phyloP scores from a whole-genome alignment of 306 rosid species.

The Trifolium fragiferum region DNA sequence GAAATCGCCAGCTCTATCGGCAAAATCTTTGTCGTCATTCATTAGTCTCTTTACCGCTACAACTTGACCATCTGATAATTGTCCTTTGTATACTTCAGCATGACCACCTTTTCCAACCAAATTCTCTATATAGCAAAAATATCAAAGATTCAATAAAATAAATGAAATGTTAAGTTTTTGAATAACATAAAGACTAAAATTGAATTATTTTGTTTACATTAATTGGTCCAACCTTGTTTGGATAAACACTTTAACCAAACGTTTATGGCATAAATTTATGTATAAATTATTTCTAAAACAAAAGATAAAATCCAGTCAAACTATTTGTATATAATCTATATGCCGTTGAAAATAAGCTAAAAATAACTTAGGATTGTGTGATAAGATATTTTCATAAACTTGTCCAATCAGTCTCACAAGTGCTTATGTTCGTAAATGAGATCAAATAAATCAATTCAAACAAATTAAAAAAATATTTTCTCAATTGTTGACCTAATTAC shows the following conservation, averaged over 20 bases:
- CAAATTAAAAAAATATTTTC: not conserved
- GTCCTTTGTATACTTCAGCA: conserved; percentile 90
- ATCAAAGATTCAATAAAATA: conserved; percentile 1
- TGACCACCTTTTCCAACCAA: conserved; percentile 94
- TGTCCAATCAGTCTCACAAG: too few relatives aligned
- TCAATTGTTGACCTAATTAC: conserved; percentile 17
- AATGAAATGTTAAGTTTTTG: not conserved
- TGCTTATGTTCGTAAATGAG: too few relatives aligned
- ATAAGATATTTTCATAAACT: too few relatives aligned
- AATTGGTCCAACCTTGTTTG: not conserved
- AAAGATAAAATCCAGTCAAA: too few relatives aligned
- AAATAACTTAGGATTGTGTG: too few relatives aligned
- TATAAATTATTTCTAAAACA: too few relatives aligned
- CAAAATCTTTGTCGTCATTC: conserved; percentile 65
- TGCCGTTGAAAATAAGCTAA: too few relatives aligned
- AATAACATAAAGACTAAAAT: not conserved
- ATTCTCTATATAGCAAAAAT: conserved; percentile 57
- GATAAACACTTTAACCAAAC: too few relatives aligned
- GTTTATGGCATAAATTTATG: too few relatives aligned
- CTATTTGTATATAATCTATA: too few relatives aligned
- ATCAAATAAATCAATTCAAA: too few relatives aligned
- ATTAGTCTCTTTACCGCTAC: conserved; percentile 86
- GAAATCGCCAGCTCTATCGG: conserved; percentile 80
- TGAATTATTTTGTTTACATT: not conserved
- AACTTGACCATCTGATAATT: conserved; percentile 62